phyloP scores from a whole-genome alignment of 2,329 filamentous ascomycete genomes.

The Alternaria atra region DNA sequence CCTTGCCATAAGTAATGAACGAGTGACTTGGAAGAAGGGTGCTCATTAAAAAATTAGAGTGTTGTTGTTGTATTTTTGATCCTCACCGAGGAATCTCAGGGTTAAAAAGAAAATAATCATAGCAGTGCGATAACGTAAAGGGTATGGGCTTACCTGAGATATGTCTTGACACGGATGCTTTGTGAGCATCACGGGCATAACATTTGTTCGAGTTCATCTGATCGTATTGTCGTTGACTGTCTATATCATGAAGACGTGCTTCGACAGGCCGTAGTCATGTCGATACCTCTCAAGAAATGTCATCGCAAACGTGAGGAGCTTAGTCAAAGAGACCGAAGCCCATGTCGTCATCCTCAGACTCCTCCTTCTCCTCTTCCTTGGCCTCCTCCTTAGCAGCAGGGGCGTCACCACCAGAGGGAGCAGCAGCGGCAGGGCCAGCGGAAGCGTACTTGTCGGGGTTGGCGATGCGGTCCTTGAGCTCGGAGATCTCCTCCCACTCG shows the following conservation, averaged over 20 bases:
- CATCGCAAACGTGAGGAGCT: conserved; percentile 34
- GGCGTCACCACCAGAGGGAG: conserved; percentile 61
- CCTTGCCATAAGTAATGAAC: not conserved
- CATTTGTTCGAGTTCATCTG: conserved; percentile 34
- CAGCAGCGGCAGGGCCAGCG: conserved; percentile 73
- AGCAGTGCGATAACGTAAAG: conserved; percentile 34
- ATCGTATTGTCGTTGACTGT: conserved; percentile 48
- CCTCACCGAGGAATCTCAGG: conserved; percentile 66
- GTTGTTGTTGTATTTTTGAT: conserved; percentile 68
- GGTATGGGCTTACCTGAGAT: conserved; percentile 47
- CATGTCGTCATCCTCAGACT: conserved; percentile 65
- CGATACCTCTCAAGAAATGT: conserved; percentile 31
- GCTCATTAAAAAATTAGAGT: conserved; percentile 79
- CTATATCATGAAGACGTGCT: conserved; percentile 44
- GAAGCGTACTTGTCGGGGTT: conserved; percentile 97
- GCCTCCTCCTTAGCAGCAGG: conserved; percentile 56
- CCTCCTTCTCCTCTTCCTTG: conserved; percentile 66
- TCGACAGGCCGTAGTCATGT: conserved; percentile 27
- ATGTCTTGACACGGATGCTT: conserved; percentile 17
- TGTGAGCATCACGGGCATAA: conserved; percentile 38
- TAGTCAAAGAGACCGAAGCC: conserved; percentile 66
- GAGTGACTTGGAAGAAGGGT: conserved; percentile 10
- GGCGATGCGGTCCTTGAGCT: conserved; percentile 99
- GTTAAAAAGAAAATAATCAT: conserved; percentile 75
- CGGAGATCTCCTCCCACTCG: conserved; percentile 93